Percentiles rank a stretch among this genome's conserved stretches.
Evolutionary conservation across 2,329 filamentous ascomycete species (phyloP).

Genomic region (Sporothrix phasma): DNA sequence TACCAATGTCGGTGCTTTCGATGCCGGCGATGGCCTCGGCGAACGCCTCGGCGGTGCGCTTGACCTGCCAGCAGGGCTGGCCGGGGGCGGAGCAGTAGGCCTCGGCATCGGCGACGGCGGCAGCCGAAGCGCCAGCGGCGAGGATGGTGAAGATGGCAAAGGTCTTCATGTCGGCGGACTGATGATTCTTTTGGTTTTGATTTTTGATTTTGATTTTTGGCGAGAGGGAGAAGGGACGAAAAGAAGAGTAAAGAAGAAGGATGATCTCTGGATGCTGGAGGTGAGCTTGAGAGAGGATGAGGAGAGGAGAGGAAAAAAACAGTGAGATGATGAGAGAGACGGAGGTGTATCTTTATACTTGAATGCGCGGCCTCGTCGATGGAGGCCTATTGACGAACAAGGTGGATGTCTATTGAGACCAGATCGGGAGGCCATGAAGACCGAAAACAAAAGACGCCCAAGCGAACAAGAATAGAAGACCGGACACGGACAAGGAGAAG

Average conservation of each 20-base stretch:
- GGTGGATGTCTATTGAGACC: slow-evolving; percentile 2
- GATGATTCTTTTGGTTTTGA: neutral
- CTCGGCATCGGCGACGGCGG: slow-evolving; percentile 16
- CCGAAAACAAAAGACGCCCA: neutral
- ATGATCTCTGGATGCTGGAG: neutral
- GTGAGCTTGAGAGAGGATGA: neutral
- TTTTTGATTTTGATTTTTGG: neutral
- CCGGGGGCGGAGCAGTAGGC: slow-evolving; percentile 29
- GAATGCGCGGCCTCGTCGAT: neutral
- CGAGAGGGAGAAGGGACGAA: neutral
- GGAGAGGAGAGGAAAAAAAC: neutral
- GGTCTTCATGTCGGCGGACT: slow-evolving; percentile 16
- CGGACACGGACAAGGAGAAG: neutral
- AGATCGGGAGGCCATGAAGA: neutral
- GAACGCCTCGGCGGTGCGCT: slow-evolving; percentile 28
- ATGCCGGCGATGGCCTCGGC: slow-evolving; percentile 2
- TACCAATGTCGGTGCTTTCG: neutral
- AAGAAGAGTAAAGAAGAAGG: neutral
- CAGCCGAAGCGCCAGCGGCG: slow-evolving; percentile 16
- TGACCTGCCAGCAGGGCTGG: slow-evolving; percentile 31
- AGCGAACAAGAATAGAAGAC: neutral
- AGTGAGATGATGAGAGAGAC: neutral
- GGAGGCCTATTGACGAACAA: neutral
- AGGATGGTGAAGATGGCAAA: slow-evolving; percentile 17
- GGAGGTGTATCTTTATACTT: neutral